Percentiles rank a stretch among this genome's conserved stretches.
Conservation (phyloP, 805 yeast species). For the Clavispora phyllophila region DNA sequence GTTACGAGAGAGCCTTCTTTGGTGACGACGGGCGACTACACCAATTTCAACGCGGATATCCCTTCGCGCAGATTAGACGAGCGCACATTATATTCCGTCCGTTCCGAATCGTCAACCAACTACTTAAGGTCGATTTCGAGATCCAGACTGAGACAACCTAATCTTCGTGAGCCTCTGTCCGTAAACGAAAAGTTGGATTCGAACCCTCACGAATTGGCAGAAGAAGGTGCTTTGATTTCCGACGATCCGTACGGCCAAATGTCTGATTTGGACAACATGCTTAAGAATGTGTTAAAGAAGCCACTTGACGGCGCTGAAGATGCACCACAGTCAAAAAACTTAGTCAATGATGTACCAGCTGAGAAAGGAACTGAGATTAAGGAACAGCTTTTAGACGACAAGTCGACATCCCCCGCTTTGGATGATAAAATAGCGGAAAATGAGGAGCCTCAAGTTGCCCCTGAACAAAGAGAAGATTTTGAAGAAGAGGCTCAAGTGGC, state of each 20-base stretch:
- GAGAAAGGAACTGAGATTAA: slow-evolving; percentile 8
- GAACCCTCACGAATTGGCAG: slow-evolving; percentile 38
- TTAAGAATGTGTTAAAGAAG: slow-evolving; percentile 37
- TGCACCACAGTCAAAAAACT: slow-evolving; percentile 1
- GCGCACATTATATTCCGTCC: slow-evolving; percentile 23
- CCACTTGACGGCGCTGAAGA: background rate
- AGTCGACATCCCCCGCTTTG: background rate
- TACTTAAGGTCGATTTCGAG: slow-evolving; percentile 64
- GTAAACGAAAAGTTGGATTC: slow-evolving; percentile 26
- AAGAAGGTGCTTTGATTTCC: slow-evolving; percentile 52
- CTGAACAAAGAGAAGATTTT: no score
- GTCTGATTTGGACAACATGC: slow-evolving; percentile 46
- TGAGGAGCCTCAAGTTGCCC: no score
- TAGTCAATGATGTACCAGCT: slow-evolving; percentile 15
- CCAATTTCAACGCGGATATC: slow-evolving; percentile 39
- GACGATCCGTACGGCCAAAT: slow-evolving; percentile 48
- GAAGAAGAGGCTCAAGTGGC: background rate
- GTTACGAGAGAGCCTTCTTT: slow-evolving; percentile 32
- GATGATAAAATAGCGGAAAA: slow-evolving; percentile 4
- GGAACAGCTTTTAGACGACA: slow-evolving; percentile 3
- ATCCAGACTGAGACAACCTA: slow-evolving; percentile 48
- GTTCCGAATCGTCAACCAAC: slow-evolving; percentile 42
- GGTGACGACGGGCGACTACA: slow-evolving; percentile 43
- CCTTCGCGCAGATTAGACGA: slow-evolving; percentile 16
- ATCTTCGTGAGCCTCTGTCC: slow-evolving; percentile 2